These are phyloP conservation scores for Fereydounia khargensis DNA, from an alignment of 1,284 basidiomycete species.

Conservation along the genomic window DNA sequence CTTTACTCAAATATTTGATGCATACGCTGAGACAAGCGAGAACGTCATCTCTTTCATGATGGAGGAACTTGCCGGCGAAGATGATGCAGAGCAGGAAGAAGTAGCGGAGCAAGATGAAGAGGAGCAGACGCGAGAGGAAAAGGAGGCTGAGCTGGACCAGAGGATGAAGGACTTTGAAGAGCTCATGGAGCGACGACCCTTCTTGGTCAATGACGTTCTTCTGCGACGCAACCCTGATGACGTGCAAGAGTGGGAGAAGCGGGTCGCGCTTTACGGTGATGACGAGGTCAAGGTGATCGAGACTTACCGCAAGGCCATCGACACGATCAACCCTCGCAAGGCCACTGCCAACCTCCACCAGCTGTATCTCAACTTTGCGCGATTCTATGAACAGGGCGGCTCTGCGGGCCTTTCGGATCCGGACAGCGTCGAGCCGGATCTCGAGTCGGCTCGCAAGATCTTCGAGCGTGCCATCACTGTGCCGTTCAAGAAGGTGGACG, in stretches of 20 bases:
- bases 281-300: slow-evolving; percentile 91
- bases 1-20: slow-evolving; percentile 97
- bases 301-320: slow-evolving; percentile 85
- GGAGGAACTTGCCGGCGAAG: slow-evolving; percentile 71
- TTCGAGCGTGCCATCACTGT: slow-evolving; percentile 87
- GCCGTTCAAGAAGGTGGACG: slow-evolving; percentile 92
- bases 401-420: slow-evolving; percentile 22
- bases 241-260: slow-evolving; percentile 99
- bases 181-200: slow-evolving; percentile 90
- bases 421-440: slow-evolving; percentile 69
- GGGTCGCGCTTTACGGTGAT: slow-evolving; percentile 87
- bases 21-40: slow-evolving; percentile 91
- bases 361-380: slow-evolving; percentile 91
- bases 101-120: slow-evolving; percentile 24
- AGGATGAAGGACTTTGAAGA: slow-evolving; percentile 92
- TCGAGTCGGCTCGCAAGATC: slow-evolving; percentile 83
- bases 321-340: slow-evolving; percentile 83
- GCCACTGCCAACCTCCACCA: slow-evolving; percentile 88
- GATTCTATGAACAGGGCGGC: slow-evolving; percentile 96
- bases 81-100: slow-evolving; percentile 41
- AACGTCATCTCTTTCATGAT: slow-evolving; percentile 87
- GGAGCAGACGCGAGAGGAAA: slow-evolving; percentile 62
- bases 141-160: slow-evolving; percentile 79
- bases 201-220: slow-evolving; percentile 93
- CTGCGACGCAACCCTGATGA: slow-evolving; percentile 93